phyloP scores from a whole-genome alignment of 208 protist species.

The Tritrichomonas foetus region DNA sequence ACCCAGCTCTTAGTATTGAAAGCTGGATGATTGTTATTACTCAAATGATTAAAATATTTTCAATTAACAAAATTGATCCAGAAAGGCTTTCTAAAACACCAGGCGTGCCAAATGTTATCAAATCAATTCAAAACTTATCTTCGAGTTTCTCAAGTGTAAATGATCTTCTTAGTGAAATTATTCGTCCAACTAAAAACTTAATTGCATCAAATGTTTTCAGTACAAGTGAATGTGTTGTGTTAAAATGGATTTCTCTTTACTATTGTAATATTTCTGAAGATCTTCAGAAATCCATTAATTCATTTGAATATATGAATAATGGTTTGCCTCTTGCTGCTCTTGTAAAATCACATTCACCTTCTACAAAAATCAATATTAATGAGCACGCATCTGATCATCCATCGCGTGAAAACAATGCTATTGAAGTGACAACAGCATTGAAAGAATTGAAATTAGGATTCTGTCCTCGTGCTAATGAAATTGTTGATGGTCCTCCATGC shows the following conservation, averaged over 20 bases:
- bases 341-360: not conserved
- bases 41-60: constrained; percentile 8
- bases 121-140: not conserved
- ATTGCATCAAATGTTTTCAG: not conserved
- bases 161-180: not conserved
- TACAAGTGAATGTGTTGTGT: not conserved
- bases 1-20: not conserved
- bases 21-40: not conserved
- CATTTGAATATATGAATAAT: not conserved
- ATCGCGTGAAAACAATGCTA: not conserved
- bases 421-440: not conserved
- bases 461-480: not conserved
- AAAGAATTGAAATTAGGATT: constrained; percentile 13
- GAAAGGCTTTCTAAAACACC: not conserved
- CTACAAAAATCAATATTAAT: not conserved
- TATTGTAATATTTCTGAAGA: not conserved
- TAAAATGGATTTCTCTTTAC: constrained; percentile 10
- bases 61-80: not conserved
- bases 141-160: no score
- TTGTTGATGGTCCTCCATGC: not conserved
- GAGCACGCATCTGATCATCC: not conserved
- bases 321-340: not conserved
- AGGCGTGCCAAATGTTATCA: not conserved
- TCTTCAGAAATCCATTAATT: not conserved
- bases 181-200: not conserved